Percentiles rank a stretch among this genome's conserved stretches.
Conservation (phyloP, 2,329 filamentous ascomycete genomes). For the Xylaria arbuscula region DNA sequence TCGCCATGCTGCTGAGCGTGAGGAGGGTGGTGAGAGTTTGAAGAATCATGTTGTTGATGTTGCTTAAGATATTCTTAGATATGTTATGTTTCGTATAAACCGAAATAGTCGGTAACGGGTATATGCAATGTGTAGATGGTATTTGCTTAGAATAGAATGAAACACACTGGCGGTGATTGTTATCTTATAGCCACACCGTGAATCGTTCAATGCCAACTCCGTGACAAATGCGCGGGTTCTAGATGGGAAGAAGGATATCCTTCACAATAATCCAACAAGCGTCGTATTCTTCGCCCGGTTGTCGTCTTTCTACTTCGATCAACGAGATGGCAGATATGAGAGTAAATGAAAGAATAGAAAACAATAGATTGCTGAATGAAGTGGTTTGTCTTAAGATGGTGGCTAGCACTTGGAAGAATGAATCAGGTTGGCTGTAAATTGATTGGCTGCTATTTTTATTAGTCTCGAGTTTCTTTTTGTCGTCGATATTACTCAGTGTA, state of each 20-base stretch:
- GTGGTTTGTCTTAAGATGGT: not conserved
- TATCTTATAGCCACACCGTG: constrained; percentile 4
- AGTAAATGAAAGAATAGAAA: not conserved
- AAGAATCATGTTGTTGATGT: constrained; percentile 37
- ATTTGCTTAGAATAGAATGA: constrained; percentile 1
- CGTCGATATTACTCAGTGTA: not conserved
- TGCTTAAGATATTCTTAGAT: constrained; percentile 12
- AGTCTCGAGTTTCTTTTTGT: not conserved
- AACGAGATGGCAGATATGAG: not conserved
- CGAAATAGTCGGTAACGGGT: constrained; percentile 7
- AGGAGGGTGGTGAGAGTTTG: constrained; percentile 43
- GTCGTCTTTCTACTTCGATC: not conserved
- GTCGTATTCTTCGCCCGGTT: not conserved
- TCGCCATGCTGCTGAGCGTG: constrained; percentile 42
- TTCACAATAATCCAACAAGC: constrained; percentile 9
- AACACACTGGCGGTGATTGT: not conserved
- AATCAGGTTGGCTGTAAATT: constrained; percentile 10
- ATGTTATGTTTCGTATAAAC: not conserved
- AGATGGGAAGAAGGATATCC: not conserved
- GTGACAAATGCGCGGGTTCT: not conserved
- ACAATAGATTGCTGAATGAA: not conserved
- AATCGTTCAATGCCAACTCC: not conserved
- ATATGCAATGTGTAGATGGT: constrained; percentile 13
- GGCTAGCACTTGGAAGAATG: constrained; percentile 19
- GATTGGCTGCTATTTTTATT: constrained; percentile 10